Conservation (phyloP, 140 eudicot species). For the Anethum foeniculum region DNA sequence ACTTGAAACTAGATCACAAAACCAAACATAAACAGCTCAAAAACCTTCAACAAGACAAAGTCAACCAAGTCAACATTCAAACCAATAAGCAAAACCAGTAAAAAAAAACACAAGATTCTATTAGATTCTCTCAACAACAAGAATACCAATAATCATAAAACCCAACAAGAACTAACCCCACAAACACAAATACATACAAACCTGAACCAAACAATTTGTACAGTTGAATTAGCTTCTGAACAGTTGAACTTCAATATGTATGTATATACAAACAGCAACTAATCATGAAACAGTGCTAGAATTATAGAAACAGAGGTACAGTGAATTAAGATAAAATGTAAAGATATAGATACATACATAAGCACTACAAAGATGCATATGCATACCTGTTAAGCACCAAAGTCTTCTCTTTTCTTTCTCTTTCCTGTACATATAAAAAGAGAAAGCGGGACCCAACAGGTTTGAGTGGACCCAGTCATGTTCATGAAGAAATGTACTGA, state of each 20-base stretch:
- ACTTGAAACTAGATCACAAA: not conserved
- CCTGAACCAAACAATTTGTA: not conserved
- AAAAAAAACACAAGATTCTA: not conserved
- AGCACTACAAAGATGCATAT: not conserved
- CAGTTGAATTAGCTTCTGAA: not conserved
- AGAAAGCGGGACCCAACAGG: not conserved
- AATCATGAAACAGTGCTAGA: not conserved
- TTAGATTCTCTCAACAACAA: not conserved
- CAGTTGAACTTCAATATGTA: not conserved
- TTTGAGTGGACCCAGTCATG: not conserved
- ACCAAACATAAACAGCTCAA: not conserved
- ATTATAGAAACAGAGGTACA: not conserved
- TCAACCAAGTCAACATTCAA: not conserved
- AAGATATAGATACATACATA: not conserved
- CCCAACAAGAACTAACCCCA: not conserved
- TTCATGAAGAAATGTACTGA: not conserved
- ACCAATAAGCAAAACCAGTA: not conserved
- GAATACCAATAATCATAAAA: not conserved
- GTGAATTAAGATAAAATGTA: not conserved
- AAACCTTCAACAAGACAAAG: not conserved
- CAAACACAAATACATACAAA: not conserved
- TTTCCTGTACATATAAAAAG: not conserved
- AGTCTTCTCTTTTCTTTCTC: not conserved
- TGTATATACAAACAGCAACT: not conserved
- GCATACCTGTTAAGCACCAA: constrained; percentile 3